Conservation (phyloP, 495 filamentous ascomycete species). For the Geoglossum glabrum region DNA sequence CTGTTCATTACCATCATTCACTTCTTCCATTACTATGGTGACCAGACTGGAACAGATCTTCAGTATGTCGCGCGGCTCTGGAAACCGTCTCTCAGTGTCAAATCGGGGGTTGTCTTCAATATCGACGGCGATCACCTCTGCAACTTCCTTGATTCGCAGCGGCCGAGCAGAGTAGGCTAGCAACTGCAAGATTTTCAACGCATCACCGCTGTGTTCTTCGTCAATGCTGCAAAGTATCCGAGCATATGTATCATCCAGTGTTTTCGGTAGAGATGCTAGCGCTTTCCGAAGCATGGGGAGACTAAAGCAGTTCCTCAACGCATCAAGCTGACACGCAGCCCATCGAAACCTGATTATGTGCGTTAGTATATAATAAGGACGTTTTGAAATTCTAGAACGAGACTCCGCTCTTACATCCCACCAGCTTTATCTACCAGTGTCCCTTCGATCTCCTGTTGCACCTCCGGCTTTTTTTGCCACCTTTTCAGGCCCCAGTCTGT, state of each 20-base stretch:
- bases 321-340: constrained; percentile 12
- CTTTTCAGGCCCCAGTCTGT: neutral
- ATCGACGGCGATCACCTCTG: constrained; percentile 7
- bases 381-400: neutral
- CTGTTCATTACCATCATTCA: neutral
- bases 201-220: constrained; percentile 2
- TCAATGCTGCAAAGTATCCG: constrained; percentile 9
- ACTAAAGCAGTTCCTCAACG: constrained; percentile 5
- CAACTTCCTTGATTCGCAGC: constrained; percentile 6
- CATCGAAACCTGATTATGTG: constrained; percentile 11
- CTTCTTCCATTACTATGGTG: neutral
- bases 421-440: constrained; percentile 10
- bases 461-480: neutral
- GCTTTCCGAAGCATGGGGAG: constrained; percentile 4
- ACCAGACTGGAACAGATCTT: constrained; percentile 10
- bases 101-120: neutral
- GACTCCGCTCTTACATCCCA: constrained; percentile 10
- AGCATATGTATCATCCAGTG: constrained; percentile 12
- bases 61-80: constrained; percentile 4
- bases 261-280: constrained; percentile 7
- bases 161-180: constrained; percentile 10
- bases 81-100: constrained; percentile 5
- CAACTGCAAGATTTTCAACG: constrained; percentile 8
- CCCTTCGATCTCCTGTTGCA: constrained; percentile 5
- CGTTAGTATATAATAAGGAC: too few relatives aligned